These are phyloP conservation scores for Cladorrhinum sp. DNA, from an alignment of 2,329 filamentous ascomycete genomes.

Conservation along the genomic window DNA sequence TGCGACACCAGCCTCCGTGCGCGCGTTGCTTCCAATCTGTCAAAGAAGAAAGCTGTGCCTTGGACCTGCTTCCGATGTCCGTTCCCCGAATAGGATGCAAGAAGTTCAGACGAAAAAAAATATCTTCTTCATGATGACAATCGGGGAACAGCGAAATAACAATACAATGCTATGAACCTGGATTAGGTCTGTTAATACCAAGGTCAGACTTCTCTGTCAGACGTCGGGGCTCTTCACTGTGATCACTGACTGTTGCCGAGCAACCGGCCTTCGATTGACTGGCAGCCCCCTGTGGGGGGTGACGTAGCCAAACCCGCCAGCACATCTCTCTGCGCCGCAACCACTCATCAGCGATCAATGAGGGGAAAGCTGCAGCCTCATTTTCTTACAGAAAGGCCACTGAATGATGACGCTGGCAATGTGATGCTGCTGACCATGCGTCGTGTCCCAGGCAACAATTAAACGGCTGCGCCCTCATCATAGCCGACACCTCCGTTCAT, in stretches of 20 bases:
- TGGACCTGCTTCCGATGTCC: slow-evolving; percentile 1
- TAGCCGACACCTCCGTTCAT: no score
- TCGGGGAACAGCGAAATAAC: neutral
- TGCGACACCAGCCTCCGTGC: slow-evolving; percentile 1
- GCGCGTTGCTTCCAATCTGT: neutral
- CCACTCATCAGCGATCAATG: slow-evolving; percentile 1
- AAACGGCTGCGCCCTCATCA: no score
- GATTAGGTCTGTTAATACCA: slow-evolving; percentile 7
- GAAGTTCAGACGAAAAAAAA: neutral
- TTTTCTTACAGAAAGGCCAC: no score
- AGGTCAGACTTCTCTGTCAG: neutral
- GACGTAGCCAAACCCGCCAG: slow-evolving; percentile 17
- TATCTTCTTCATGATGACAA: neutral
- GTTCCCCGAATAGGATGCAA: neutral
- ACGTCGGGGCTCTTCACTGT: neutral
- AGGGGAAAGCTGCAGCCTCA: no score
- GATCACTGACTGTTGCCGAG: slow-evolving; percentile 19
- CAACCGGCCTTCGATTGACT: slow-evolving; percentile 12
- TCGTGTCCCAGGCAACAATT: no score
- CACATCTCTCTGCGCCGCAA: no score
- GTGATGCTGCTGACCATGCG: no score
- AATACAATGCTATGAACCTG: neutral
- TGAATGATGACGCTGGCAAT: no score
- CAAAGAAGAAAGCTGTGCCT: neutral
- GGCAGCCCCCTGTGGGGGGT: slow-evolving; percentile 6